Evolutionary conservation across 495 filamentous ascomycete species (phyloP), one percentile per base, ranked within the genome.

Genomic region (Neurospora terricola): DNA sequence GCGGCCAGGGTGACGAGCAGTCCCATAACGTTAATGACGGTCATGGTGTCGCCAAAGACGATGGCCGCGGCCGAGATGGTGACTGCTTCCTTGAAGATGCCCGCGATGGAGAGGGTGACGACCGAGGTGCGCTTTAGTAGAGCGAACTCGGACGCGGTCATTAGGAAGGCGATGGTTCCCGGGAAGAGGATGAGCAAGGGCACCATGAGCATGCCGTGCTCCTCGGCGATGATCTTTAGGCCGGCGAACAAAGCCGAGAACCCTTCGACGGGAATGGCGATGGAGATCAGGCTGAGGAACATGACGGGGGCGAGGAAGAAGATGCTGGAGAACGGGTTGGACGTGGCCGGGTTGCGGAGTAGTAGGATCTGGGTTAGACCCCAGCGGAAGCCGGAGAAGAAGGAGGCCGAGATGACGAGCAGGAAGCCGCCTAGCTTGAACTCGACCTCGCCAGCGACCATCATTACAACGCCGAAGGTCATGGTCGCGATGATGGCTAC

Each of bases 41-140:
- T 98, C 74, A 99, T 88, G 70, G 87, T 88, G 78, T 99, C 96
- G 76, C 94, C 89, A 83, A 98, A 99, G 7, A 96, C 89, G 16
- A 96, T 80, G 23, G 92, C 92, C 0, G 96, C 96, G 2, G 93
- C 93, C 45, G 89, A 90, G 78, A 99, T 98, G 7, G 96, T 99
- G 70, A 99, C 90, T 12, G 97, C 96, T 83, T 99, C 96, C 82
- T 99, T 99, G 86, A 99, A 98, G 70, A 98, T 99, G 69, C 96
- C 96, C 75, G 94, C 96, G 72, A 99, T 98, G 70, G 91, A 94
- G 69, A 99, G 87, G 0, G 96, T 98, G 69, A 99, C 96, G 70
- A 99, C 96, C 7, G 91, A 94, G 5, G 94, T 98, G 39, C 96
- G 93, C 85, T 98, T 91, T 59, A 99, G 86, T 38, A 99, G 87